Base-by-base conservation (phyloP, 257 asterid species). In the Solanum tarapatanum region DNA sequence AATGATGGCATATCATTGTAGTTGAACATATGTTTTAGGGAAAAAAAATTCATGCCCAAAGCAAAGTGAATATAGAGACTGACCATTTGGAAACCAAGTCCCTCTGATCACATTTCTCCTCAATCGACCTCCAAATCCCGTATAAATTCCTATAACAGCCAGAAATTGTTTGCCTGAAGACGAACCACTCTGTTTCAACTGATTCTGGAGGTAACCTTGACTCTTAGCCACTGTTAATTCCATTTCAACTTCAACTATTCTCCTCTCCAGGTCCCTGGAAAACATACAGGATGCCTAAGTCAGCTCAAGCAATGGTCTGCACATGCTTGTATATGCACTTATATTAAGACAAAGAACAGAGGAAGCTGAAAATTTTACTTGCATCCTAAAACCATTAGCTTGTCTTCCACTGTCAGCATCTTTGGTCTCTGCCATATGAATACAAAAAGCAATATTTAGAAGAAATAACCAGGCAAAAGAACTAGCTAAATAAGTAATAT, bases 141-240 rank as follows among this genome's bases (percentile, higher is more conserved):
- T 95, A 94, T 93, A 96, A 87, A 96, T 93, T 89, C 98, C 99
- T 84, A 95, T 93, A 45, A 96, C 96, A 90, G 97, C 98, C 64
- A 94, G 94, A 92, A 93, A 87, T 87, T 92, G 94, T 87, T 91
- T 94, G 87, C 92, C 86, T 19, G 97, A 90, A 84, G 93, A 88
- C 64, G 94, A 37, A 74, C 90, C 93, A 88, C 89, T 92, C 90
- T 87, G 92, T 91, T 89, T 90, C 89, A 90, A 87, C 90, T 91
- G 98, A 87, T 92, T 94, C 91, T 93, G 94, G 84, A 96, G 98
- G 92, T 91, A 96, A 76, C 99, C 99, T 91, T 96, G 94, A 92
- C 98, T 94, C 93, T 96, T 96, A 11, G 98, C 99, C 88, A 94
- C 84, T 12, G 99, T 92, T 91, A 96, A 87, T 87, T 96, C 98